phyloP scores from a whole-genome alignment of 495 filamentous ascomycete species.

The Clohesyomyces aquaticus region DNA sequence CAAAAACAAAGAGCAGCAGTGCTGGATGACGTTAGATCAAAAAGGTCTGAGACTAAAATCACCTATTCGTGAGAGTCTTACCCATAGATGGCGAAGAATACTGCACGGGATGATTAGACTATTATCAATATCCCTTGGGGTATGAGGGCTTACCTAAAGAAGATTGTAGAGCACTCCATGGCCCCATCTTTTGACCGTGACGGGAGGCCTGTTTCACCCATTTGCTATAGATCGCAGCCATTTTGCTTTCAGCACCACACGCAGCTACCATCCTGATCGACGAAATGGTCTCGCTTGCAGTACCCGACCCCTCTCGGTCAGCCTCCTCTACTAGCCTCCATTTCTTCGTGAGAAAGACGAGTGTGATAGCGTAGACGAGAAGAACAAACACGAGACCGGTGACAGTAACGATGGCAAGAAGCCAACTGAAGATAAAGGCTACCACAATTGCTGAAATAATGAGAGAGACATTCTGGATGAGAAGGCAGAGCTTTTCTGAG shows the following conservation, averaged over 20 bases:
- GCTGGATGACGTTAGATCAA: no score
- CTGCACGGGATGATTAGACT: no score
- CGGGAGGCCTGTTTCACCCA: no score
- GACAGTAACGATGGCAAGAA: slow-evolving; percentile 6
- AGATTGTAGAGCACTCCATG: no score
- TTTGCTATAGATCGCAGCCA: no score
- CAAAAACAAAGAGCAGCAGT: slow-evolving; percentile 24
- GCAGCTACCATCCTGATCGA: slow-evolving; percentile 11
- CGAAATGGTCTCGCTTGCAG: neutral
- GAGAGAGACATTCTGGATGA: slow-evolving; percentile 1
- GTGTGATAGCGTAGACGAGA: neutral
- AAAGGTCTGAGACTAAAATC: no score
- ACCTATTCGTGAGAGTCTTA: no score
- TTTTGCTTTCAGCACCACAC: slow-evolving; percentile 11
- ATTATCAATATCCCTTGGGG: no score
- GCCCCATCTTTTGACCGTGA: no score
- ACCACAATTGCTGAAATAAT: neutral
- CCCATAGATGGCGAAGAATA: no score
- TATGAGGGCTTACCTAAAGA: no score
- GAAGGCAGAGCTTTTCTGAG: neutral
- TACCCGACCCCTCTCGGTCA: slow-evolving; percentile 1
- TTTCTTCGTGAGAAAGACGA: neutral
- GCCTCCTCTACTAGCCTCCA: neutral
- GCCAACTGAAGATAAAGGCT: slow-evolving; percentile 14
- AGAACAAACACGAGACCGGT: slow-evolving; percentile 8